Base-by-base conservation (phyloP, 2,329 filamentous ascomycete species). In the Corynespora cassiicola region DNA sequence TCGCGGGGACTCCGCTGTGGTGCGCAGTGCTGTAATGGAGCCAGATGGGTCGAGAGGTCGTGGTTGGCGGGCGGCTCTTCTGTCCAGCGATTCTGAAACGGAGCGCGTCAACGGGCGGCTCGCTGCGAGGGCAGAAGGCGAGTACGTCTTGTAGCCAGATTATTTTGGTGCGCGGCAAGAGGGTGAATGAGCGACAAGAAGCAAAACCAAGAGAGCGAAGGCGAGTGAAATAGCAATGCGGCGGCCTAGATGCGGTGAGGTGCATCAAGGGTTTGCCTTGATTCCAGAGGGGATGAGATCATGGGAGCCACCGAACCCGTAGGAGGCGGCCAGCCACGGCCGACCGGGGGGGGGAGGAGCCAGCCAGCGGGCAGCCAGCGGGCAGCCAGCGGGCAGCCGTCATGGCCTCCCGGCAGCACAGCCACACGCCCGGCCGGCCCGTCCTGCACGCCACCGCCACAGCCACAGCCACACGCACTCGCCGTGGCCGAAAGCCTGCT, bases 111-210 rank as follows among this genome's bases (percentile, higher is more conserved):
- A n/a, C n/a, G 61, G 65, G 63, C 65, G 65, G 63, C 54, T 61
- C 54, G 61, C 58, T 50, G 61, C 57, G 66, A 63, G 58, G 54
- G 64, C 63, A 68, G 60, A 34, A 31, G 53, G 28, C 53, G 47
- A 61, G 52, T 53, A 50, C 49, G 44, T 50, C 37, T 36, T n/a
- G n/a, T n/a, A n/a, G n/a, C n/a, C n/a, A n/a, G n/a, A n/a, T n/a
- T n/a, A n/a, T n/a, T n/a, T 27, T 36, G 25, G 33, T 39, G 39
- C 36, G 27, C 36, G 40, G 39, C 37, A 46, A 39, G 28, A 31
- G 43, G 45, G 31, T 37, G 39, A 47, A 45, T 36, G 39, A 52
- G 39, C 26, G 48, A 45, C 40, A 36, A 28, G 31, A 24, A 40
- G 8, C 18, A 27, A 19, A 48, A 25, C n/a, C n/a, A n/a, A 46